Evolutionary conservation across 1,284 basidiomycete genomes (phyloP).

Genomic region (Cryptococcus hybrid): DNA sequence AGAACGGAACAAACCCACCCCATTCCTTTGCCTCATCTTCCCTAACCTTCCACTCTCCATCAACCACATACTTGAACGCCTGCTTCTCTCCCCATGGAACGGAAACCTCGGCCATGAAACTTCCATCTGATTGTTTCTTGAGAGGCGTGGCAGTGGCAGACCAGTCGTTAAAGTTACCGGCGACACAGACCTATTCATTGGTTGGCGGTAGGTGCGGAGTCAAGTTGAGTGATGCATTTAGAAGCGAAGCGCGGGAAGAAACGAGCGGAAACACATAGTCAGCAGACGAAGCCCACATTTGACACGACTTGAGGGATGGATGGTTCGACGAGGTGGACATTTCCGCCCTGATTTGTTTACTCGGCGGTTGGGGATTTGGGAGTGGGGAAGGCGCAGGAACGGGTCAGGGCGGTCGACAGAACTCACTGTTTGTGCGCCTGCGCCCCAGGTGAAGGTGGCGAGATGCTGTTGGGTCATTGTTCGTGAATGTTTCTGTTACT

Average conservation of each 20-base stretch:
- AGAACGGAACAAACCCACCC: slow-evolving; percentile 33
- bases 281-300: too few relatives aligned
- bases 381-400: not conserved
- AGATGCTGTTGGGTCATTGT: slow-evolving; percentile 24
- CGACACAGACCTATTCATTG: slow-evolving; percentile 39
- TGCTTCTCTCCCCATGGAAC: slow-evolving; percentile 48
- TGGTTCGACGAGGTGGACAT: not conserved
- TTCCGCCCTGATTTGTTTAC: too few relatives aligned
- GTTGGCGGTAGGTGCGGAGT: not conserved
- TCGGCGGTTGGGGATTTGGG: too few relatives aligned
- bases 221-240: not conserved
- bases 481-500: not conserved
- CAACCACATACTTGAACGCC: slow-evolving; percentile 51
- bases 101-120: slow-evolving; percentile 32
- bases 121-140: slow-evolving; percentile 38
- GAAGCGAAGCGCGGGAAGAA: not conserved
- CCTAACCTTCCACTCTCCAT: slow-evolving; percentile 49
- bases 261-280: not conserved
- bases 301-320: not conserved
- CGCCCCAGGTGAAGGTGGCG: slow-evolving; percentile 45
- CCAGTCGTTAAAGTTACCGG: slow-evolving; percentile 50
- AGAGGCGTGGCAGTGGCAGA: slow-evolving; percentile 41
- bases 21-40: slow-evolving; percentile 51
- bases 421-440: slow-evolving; percentile 43
- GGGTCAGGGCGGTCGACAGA: not conserved